Conservation (phyloP, 2,329 filamentous ascomycete genomes). For the Xylariaceae sp. region DNA sequence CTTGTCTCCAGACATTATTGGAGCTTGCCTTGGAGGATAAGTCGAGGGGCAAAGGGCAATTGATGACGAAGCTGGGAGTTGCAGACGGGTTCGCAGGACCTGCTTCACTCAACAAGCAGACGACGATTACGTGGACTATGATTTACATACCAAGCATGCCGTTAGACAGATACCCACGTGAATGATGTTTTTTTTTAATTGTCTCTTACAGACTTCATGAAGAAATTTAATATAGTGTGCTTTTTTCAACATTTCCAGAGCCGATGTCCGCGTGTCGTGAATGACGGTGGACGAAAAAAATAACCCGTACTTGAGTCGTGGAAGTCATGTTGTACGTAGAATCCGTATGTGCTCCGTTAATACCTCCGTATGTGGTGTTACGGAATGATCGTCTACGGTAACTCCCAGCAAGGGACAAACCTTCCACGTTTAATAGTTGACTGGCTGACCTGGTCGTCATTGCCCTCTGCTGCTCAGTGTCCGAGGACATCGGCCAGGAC, state of each 20-base stretch:
- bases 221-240: not conserved
- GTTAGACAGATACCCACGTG: slow-evolving; percentile 17
- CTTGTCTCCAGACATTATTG: not conserved
- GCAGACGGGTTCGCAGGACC: not conserved
- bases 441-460: no score
- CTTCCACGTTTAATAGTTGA: no score
- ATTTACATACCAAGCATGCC: slow-evolving; percentile 4
- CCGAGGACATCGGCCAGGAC: no score
- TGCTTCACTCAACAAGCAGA: not conserved
- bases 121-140: slow-evolving; percentile 2
- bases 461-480: no score
- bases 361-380: no score
- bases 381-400: no score
- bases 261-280: no score
- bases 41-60: not conserved
- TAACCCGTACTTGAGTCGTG: no score
- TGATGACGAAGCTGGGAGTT: not conserved
- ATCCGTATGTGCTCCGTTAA: no score
- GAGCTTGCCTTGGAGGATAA: not conserved
- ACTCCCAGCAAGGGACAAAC: no score
- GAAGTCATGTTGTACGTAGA: no score
- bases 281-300: no score
- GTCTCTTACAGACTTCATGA: not conserved
- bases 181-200: not conserved
- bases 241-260: not conserved